Evolutionary conservation across 345 rosid species (phyloP).

Genomic region (Bretschneidera sinensis): DNA sequence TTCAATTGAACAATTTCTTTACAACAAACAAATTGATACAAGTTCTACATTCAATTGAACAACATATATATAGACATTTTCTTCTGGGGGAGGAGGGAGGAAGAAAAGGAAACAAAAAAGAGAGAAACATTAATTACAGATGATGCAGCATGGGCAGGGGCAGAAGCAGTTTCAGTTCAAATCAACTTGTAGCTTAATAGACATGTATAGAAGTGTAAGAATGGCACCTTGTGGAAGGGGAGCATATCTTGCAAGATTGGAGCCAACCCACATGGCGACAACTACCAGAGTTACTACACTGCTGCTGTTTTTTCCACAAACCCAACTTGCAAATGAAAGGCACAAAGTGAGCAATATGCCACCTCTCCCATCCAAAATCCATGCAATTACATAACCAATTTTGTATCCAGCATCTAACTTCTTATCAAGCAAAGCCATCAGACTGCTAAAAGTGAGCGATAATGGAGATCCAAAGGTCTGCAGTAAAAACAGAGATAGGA

Average conservation of each 20-base stretch:
- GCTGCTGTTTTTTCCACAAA: conserved; percentile 85
- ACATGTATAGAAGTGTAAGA: conserved; percentile 73
- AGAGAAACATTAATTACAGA: not conserved
- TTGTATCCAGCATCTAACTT: conserved; percentile 83
- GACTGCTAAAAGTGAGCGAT: conserved; percentile 63
- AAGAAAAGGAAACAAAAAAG: too few species aligned
- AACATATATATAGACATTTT: not conserved
- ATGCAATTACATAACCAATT: conserved; percentile 67
- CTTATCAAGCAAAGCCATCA: conserved; percentile 56
- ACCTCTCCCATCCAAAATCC: conserved; percentile 71
- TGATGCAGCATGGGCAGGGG: not conserved
- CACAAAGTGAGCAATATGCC: conserved; percentile 68
- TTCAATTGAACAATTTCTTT: not conserved
- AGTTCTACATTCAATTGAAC: not conserved
- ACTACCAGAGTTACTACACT: conserved; percentile 54
- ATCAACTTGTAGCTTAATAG: conserved; percentile 78
- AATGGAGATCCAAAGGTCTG: conserved; percentile 48
- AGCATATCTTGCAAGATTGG: conserved; percentile 68
- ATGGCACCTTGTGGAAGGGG: conserved; percentile 90
- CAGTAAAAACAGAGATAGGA: conserved; percentile 52
- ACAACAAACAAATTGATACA: too few species aligned
- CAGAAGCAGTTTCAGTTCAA: conserved; percentile 27
- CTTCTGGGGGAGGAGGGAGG: not conserved
- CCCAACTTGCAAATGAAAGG: conserved; percentile 79
- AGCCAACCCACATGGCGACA: conserved; percentile 77